Conservation (phyloP, 2,329 filamentous ascomycete species). For the Fusarium aywerte region DNA sequence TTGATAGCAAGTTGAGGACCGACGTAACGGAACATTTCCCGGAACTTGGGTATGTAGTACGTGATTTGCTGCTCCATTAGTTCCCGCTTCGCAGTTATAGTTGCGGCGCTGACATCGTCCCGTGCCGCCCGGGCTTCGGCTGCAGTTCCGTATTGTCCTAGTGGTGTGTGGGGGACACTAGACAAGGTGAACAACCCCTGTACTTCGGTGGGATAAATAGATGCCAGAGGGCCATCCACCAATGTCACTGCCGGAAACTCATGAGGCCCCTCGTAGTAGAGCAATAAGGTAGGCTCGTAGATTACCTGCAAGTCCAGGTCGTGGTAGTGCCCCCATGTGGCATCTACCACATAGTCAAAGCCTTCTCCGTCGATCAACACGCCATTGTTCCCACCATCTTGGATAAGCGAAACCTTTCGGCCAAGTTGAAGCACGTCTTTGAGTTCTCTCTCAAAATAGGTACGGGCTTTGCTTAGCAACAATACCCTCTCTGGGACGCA, state of each 20-base stretch:
- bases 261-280: constrained; percentile 6
- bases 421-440: no score
- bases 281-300: constrained; percentile 3
- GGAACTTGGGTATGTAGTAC: no score
- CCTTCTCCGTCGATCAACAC: background rate
- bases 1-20: no score
- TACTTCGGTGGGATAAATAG: constrained; percentile 4
- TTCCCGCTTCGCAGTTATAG: background rate
- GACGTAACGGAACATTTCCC: no score
- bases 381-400: background rate
- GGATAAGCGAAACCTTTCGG: no score
- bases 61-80: constrained; percentile 10
- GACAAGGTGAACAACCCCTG: constrained; percentile 3
- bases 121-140: constrained; percentile 3
- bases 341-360: constrained; percentile 4
- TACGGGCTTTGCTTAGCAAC: background rate
- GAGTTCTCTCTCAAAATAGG: no score
- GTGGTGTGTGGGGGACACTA: constrained; percentile 12
- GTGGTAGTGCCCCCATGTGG: background rate
- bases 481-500: constrained; percentile 1
- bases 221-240: constrained; percentile 5
- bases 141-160: constrained; percentile 3
- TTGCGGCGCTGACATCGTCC: background rate
- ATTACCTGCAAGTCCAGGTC: background rate
- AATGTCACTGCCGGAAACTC: constrained; percentile 5